Evolutionary conservation across 1,284 basidiomycete species (phyloP).

Genomic region (Cutaneotrichosporon spelunceum): DNA sequence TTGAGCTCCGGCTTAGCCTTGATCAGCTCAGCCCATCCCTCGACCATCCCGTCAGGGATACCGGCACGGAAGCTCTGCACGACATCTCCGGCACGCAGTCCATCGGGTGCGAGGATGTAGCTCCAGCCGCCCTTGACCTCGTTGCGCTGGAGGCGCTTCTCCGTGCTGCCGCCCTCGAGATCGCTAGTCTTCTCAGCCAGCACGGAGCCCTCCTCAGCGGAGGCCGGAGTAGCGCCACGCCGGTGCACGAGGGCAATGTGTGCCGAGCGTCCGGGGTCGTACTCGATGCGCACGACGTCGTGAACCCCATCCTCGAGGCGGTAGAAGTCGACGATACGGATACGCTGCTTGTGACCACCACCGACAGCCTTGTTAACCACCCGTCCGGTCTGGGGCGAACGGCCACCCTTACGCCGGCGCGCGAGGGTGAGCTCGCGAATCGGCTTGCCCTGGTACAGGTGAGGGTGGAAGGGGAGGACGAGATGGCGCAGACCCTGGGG

Average conservation of each 20-base stretch:
- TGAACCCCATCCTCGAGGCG: conserved; percentile 72
- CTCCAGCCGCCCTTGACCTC: conserved; percentile 55
- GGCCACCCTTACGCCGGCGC: conserved; percentile 78
- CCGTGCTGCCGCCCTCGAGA: conserved; percentile 16
- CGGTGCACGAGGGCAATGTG: conserved; percentile 80
- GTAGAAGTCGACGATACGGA: conserved; percentile 84
- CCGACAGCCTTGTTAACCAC: conserved; percentile 88
- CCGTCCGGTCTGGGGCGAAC: conserved; percentile 68
- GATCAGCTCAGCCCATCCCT: conserved; percentile 55
- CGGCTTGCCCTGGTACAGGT: conserved; percentile 79
- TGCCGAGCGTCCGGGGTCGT: conserved; percentile 88
- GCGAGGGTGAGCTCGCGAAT: conserved; percentile 78
- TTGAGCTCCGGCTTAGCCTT: conserved; percentile 2
- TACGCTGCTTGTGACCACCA: conserved; percentile 83
- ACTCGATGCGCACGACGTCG: conserved; percentile 90
- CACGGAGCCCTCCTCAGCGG: conserved; percentile 29
- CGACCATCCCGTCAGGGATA: conserved; percentile 70
- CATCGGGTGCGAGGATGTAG: conserved; percentile 91
- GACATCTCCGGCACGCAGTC: conserved; percentile 78
- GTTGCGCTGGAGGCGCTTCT: conserved; percentile 24
- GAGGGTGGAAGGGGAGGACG: conserved; percentile 71
- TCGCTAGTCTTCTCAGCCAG: conserved; percentile 32
- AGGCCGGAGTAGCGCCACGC: conserved; percentile 24
- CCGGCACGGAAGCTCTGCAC: conserved; percentile 84
- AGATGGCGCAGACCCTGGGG: conserved; percentile 73